A percentile compares a stretch with the other conserved stretches of the same genome.
These are phyloP conservation scores for Candida multigemmis DNA, from an alignment of 805 yeast genomes.

Conservation along the genomic window DNA sequence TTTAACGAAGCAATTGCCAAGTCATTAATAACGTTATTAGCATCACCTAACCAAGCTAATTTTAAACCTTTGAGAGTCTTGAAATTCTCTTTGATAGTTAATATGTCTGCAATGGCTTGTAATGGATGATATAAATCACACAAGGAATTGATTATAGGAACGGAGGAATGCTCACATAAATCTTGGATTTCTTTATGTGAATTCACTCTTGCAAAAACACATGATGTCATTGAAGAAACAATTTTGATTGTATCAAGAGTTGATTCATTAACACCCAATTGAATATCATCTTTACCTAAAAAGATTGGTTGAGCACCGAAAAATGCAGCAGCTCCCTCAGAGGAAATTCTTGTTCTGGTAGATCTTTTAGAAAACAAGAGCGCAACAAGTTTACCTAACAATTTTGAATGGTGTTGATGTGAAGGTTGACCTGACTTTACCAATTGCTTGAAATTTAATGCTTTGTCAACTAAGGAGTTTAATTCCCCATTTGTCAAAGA, in stretches of 20 bases:
- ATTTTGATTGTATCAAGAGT: constrained; percentile 84
- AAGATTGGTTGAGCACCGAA: constrained; percentile 97
- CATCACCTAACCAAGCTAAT: constrained; percentile 93
- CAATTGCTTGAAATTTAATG: constrained; percentile 54
- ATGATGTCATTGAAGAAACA: constrained; percentile 92
- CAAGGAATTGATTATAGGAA: constrained; percentile 88
- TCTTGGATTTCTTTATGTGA: constrained; percentile 74
- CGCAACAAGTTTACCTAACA: constrained; percentile 77
- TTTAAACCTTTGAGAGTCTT: constrained; percentile 53
- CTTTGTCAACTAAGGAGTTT: constrained; percentile 60
- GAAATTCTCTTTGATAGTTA: constrained; percentile 78
- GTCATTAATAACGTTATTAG: constrained; percentile 93
- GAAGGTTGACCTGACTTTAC: constrained; percentile 46
- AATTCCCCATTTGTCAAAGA: constrained; percentile 73
- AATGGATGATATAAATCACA: constrained; percentile 92
- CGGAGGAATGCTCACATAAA: constrained; percentile 68
- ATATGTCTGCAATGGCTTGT: constrained; percentile 87
- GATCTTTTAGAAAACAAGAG: constrained; percentile 85
- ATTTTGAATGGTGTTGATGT: constrained; percentile 37
- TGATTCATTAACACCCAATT: constrained; percentile 90
- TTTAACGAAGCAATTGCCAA: constrained; percentile 80
- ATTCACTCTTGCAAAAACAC: constrained; percentile 93
- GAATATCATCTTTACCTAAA: constrained; percentile 93
- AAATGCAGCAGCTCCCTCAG: constrained; percentile 89
- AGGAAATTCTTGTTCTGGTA: constrained; percentile 88